Evolutionary conservation across 2,329 filamentous ascomycete species (phyloP), one percentile per base, ranked within the genome.

Genomic region (Colletotrichum ledebouriae): DNA sequence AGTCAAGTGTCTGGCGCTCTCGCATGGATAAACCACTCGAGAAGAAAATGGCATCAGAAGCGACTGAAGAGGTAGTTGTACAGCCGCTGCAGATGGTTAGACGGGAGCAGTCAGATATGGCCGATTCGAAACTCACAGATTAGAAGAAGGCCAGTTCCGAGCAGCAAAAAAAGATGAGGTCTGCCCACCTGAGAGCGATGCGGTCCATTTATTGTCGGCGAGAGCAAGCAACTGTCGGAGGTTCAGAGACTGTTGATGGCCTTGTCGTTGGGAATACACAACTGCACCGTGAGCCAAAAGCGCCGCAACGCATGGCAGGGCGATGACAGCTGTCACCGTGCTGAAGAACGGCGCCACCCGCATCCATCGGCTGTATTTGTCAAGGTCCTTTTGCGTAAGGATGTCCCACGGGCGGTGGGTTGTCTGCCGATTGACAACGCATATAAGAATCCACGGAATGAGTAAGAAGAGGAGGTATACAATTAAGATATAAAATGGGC

Each of bases 261-360:
- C 47, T 25, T 46, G 60, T 50, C 69, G 60, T 49, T 70, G 66
- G 6, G 66, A 65, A 20, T 57, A 70, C 12, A 70, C 66, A 4
- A 69, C 69, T 6, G 61, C 69, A 39, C 65, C 69, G 13, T 70
- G 59, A 6, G 69, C 66, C 33, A 69, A 25, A 13, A 70, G 52
- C 22, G 60, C 57, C 52, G 69, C 56, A 33, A 69, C 66, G 47
- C 66, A 66, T 12, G 69, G 65, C 34, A 70, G 37, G 13, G 69
- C 57, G 10, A 62, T 52, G n/a, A 69, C 56, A 57, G 69, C 66
- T n/a, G 69, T 56, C 34, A 70, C 34, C 6, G 46, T 61, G 17
- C 65, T 52, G n/a, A 70, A 41, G 6, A 70, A 60, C 22, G 66
- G 53, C 15, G 60, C 61, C 34, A 59, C 50, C 17, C 15, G 10